phyloP scores from a whole-genome alignment of 768 basidiomycete genomes.

The Suillus decipiens region DNA sequence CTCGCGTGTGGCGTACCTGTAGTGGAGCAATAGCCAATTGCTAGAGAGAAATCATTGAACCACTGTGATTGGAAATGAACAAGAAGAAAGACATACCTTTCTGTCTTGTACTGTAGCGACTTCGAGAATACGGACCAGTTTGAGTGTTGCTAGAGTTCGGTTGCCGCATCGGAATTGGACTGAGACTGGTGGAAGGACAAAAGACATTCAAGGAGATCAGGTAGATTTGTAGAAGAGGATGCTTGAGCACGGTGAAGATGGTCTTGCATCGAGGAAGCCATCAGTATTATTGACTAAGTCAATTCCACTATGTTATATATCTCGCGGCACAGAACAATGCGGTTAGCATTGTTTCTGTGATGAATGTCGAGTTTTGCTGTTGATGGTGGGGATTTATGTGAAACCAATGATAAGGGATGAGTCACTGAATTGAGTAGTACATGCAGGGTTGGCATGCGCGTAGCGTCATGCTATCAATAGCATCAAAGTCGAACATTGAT shows the following conservation, averaged over 20 bases:
- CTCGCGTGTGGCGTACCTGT: neutral
- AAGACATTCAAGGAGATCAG: neutral
- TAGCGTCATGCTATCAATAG: too few species aligned
- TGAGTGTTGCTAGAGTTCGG: neutral
- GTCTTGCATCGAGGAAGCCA: too few species aligned
- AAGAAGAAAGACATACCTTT: neutral
- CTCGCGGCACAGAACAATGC: too few species aligned
- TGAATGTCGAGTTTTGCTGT: too few species aligned
- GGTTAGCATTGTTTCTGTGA: too few species aligned
- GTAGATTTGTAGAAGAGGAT: neutral
- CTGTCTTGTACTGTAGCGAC: neutral
- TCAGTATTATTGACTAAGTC: too few species aligned
- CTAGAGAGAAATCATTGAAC: neutral
- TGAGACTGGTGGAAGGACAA: neutral
- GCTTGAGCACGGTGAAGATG: neutral
- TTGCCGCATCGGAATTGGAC: neutral
- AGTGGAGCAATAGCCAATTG: neutral
- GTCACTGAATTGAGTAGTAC: too few species aligned
- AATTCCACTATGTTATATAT: too few species aligned
- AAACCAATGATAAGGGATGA: too few species aligned
- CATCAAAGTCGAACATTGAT: too few species aligned
- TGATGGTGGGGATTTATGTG: too few species aligned
- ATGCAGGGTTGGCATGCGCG: too few species aligned
- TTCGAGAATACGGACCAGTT: neutral
- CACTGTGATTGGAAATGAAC: neutral